Evolutionary conservation across 345 rosid genomes (phyloP), one percentile per base, ranked within the genome.

Genomic region (Citrus medica): DNA sequence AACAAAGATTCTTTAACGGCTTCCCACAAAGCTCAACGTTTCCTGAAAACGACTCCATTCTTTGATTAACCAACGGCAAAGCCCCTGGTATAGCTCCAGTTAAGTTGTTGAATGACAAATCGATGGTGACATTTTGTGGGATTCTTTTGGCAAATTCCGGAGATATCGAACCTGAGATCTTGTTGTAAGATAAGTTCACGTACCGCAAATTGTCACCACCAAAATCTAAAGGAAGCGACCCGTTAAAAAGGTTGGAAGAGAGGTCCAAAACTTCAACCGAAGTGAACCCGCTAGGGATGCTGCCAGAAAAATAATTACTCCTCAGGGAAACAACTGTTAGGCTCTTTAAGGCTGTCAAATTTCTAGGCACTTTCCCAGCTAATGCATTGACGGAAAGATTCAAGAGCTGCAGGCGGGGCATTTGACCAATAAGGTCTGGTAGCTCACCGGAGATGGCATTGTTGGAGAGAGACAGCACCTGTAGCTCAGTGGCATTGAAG

Each of bases 381-480:
- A 93, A 85, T 53, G 95, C 93, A 79, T 93, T 95, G 22, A 86
- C 90, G 1, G 98, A 91, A 75, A 96, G 92, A 81, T 95, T 91
- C 85, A 95, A 59, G 67, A 83, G 40, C 89, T 82, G 86, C 67
- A 90, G 88, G 55, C 79, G 77, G 67, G n/a, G 76, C 84, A 87
- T 72, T n/a, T 69, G 82, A 30, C 84, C 84, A 8, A 91, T 32
- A 27, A 82, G 79, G 67, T 85, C 88, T 1, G 94, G 88, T 78
- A 95, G 72, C 77, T 81, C 88, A 67, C 98, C 95, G 16, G 93
- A 90, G 68, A 93, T 84, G 74, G 81, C 86, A 78, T 93, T 93
- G 40, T 80, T 80, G 3, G 90, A 85, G 37, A 91, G 87, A 37
- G 92, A 88, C 12, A 93, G 56, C 60, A 79, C 79, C 59, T 78